Base-by-base conservation (phyloP, 257 asterid species). In the Forsythia suspensa region DNA sequence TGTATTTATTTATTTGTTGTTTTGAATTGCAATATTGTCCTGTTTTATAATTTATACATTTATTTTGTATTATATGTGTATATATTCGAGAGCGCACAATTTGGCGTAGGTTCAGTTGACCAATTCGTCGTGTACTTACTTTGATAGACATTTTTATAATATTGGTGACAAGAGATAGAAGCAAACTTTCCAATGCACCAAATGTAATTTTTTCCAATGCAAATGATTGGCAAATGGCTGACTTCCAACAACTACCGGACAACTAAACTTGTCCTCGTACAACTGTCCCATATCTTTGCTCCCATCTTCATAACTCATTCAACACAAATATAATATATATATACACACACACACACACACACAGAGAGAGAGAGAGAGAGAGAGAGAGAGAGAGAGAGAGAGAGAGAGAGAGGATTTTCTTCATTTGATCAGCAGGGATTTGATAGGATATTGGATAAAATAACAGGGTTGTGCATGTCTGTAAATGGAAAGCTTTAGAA, bases 401-500 rank as follows among this genome's bases (percentile, higher is more conserved):
- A 29, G 4, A 5, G 10, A 63, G 16, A 63, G 13, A 13, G 20
- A n/a, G 12, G 15, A 48, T 48, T 48, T 48, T 15, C 59, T 48
- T 48, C 8, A 48, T 63, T 63, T 63, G 70, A 29, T 11, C 8
- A 8, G 15, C 70, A 63, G 70, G 20, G 16, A 8, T 10, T 29
- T 63, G 39, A 63, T 24, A 24, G 70, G 40, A 11, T 63, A 63
- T 63, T 63, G 18, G 70, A 4, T 9, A 63, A 1, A 63, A 63
- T 63, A 63, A 63, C 40, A 8, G 8, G 40, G 70, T 65, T 92
- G 85, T 0, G 97, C 92, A 82, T 74, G 87, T 18, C 29, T 96
- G 96, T 1, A 92, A 63, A 92, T 92, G 98, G 97, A 93, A 21
- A 95, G 98, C 88, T 91, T 93, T 71, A 81, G 98, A 72, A 95